Percentiles rank a stretch among this genome's conserved stretches.
Evolutionary conservation across 2,329 filamentous ascomycete genomes (phyloP).

Genomic region (Dactylonectria macrodidyma): DNA sequence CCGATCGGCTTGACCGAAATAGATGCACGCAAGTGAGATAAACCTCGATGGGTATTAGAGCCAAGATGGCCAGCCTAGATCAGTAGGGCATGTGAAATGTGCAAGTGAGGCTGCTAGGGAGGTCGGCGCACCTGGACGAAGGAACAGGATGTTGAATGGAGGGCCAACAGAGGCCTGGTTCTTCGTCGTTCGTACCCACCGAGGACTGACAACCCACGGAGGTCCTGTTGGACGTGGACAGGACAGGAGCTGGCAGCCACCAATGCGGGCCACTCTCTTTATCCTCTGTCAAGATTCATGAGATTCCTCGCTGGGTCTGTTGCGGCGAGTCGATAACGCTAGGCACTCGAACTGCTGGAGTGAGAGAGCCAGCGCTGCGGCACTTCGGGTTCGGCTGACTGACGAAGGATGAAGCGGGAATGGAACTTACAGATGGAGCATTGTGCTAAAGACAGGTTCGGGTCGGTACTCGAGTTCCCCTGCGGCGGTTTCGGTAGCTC

Average conservation of each 20-base stretch:
- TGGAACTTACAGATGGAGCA: slow-evolving; percentile 1
- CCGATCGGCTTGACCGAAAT: slow-evolving; percentile 8
- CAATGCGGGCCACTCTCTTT: slow-evolving; percentile 28
- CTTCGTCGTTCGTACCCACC: slow-evolving; percentile 37
- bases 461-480: slow-evolving; percentile 21
- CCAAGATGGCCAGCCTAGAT: slow-evolving; percentile 10
- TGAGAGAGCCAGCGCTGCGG: neutral
- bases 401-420: slow-evolving; percentile 10
- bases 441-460: slow-evolving; percentile 15
- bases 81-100: slow-evolving; percentile 19
- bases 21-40: slow-evolving; percentile 18
- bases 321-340: slow-evolving; percentile 9
- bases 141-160: slow-evolving; percentile 36
- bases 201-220: slow-evolving; percentile 31
- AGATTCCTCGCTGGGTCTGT: slow-evolving; percentile 31
- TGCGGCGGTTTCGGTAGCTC: slow-evolving; percentile 10
- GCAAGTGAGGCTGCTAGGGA: slow-evolving; percentile 31
- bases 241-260: slow-evolving; percentile 11
- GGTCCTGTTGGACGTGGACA: slow-evolving; percentile 30
- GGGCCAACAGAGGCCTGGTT: slow-evolving; percentile 42
- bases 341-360: slow-evolving; percentile 10
- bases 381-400: neutral
- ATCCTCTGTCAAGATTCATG: slow-evolving; percentile 23
- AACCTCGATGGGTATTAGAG: slow-evolving; percentile 9
- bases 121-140: slow-evolving; percentile 24